phyloP scores from a whole-genome alignment of 495 filamentous ascomycete species.

The Paragyromitra xinjiangensis region DNA sequence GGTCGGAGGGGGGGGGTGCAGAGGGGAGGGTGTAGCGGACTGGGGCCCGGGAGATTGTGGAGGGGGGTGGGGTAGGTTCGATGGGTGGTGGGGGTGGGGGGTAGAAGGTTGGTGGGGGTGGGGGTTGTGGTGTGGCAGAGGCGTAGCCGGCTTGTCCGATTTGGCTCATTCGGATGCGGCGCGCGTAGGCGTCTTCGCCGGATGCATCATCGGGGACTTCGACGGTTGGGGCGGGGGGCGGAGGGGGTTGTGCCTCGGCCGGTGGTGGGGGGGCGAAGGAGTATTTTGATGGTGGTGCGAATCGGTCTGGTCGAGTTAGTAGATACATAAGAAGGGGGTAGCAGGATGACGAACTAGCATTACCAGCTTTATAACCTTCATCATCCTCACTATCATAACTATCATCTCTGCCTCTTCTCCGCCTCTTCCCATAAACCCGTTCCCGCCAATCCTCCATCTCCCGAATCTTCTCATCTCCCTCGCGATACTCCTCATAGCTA shows the following conservation, averaged over 20 bases:
- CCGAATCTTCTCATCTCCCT: slow-evolving; percentile 81
- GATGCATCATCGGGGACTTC: slow-evolving; percentile 66
- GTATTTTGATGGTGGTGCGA: slow-evolving; percentile 72
- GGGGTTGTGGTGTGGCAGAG: slow-evolving; percentile 56
- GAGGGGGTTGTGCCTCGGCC: slow-evolving; percentile 60
- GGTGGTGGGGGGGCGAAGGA: slow-evolving; percentile 78
- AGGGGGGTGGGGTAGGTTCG: slow-evolving; percentile 57
- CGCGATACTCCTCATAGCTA: slow-evolving; percentile 83
- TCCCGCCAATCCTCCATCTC: slow-evolving; percentile 91
- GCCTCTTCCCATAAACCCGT: slow-evolving; percentile 78
- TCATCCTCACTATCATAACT: slow-evolving; percentile 69
- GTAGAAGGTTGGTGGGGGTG: slow-evolving; percentile 55
- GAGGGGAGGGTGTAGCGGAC: slow-evolving; percentile 80
- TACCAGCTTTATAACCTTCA: slow-evolving; percentile 42
- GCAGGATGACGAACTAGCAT: slow-evolving; percentile 16
- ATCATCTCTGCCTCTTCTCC: slow-evolving; percentile 59
- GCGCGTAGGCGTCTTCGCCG: slow-evolving; percentile 76
- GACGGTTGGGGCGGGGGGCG: slow-evolving; percentile 58
- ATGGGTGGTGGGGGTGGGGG: slow-evolving; percentile 58
- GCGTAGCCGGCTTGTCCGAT: slow-evolving; percentile 61
- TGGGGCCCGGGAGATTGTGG: slow-evolving; percentile 83
- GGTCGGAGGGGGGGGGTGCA: slow-evolving; percentile 63
- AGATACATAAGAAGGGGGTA: slow-evolving; percentile 37
- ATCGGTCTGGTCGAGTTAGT: slow-evolving; percentile 65
- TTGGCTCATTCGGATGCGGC: slow-evolving; percentile 66